Evolutionary conservation across 2,329 filamentous ascomycete species (phyloP).

Genomic region (Davidsoniella eucalypti): DNA sequence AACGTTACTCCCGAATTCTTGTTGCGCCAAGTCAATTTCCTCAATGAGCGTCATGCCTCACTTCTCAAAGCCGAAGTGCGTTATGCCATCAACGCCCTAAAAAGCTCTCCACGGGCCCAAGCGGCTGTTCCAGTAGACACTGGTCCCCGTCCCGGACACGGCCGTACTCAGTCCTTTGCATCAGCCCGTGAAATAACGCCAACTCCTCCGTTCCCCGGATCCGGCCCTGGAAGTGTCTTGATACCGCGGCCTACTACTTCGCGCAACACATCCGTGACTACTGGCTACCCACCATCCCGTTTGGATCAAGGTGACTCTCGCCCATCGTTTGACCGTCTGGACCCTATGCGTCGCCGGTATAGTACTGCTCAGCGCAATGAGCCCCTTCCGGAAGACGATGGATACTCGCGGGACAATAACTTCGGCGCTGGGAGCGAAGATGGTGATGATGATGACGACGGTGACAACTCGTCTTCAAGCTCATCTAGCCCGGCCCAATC

Average conservation of each 20-base stretch:
- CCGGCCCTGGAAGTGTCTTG: neutral
- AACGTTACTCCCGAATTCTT: conserved; percentile 78
- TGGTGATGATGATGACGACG: conserved; percentile 24
- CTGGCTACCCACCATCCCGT: conserved; percentile 1
- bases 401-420: neutral
- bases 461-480: conserved; percentile 28
- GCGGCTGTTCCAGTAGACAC: conserved; percentile 33
- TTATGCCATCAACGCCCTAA: conserved; percentile 45
- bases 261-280: neutral
- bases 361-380: no score
- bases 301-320: neutral
- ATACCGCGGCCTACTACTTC: neutral
- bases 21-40: conserved; percentile 81
- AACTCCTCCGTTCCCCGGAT: neutral
- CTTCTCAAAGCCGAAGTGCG: conserved; percentile 84
- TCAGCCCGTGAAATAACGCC: neutral
- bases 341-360: no score
- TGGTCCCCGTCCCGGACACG: neutral
- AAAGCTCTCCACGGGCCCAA: conserved; percentile 34
- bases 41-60: conserved; percentile 79
- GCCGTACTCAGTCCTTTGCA: neutral
- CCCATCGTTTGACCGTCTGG: no score
- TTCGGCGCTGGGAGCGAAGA: neutral
- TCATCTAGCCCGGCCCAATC: conserved; percentile 39
- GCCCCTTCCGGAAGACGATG: neutral